Conservation (phyloP, 2,329 filamentous ascomycete species). For the Trichoderma aggressivum region DNA sequence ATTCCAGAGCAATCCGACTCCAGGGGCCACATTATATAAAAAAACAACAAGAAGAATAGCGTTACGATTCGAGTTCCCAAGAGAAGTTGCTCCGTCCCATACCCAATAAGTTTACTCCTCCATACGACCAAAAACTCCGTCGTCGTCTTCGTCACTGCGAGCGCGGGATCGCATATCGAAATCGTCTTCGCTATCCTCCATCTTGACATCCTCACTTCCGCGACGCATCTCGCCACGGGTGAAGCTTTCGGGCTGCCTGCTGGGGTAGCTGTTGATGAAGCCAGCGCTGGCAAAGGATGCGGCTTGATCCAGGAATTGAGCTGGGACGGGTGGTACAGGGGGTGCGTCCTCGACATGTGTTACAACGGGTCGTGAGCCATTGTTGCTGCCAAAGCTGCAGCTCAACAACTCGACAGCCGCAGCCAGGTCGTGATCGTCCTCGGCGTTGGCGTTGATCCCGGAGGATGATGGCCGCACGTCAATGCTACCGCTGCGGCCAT, state of each 20-base stretch:
- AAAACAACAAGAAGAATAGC: constrained; percentile 22
- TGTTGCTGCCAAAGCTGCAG: constrained; percentile 81
- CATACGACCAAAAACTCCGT: constrained; percentile 94
- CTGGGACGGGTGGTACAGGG: constrained; percentile 82
- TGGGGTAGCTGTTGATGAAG: constrained; percentile 62
- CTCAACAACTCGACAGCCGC: constrained; percentile 87
- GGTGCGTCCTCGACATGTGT: constrained; percentile 70
- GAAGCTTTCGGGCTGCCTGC: constrained; percentile 61
- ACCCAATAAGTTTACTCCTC: constrained; percentile 62
- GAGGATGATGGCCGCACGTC: constrained; percentile 77
- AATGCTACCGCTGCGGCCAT: constrained; percentile 71
- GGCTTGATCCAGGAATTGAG: constrained; percentile 67
- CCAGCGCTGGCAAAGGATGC: constrained; percentile 56
- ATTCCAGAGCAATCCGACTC: constrained; percentile 33
- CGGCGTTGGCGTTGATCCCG: constrained; percentile 68
- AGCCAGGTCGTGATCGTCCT: constrained; percentile 83
- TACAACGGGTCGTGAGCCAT: constrained; percentile 60
- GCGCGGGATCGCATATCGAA: constrained; percentile 59
- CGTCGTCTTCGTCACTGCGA: constrained; percentile 83
- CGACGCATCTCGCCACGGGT: constrained; percentile 55
- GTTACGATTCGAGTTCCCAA: constrained; percentile 21
- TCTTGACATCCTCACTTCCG: constrained; percentile 59
- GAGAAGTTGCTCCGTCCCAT: constrained; percentile 19
- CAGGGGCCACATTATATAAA: constrained; percentile 20
- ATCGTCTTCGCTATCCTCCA: constrained; percentile 67